Evolutionary conservation across 352 stramenopile genomes (phyloP), one percentile per base, ranked within the genome.

Genomic region (Globisporangium apiculatum): DNA sequence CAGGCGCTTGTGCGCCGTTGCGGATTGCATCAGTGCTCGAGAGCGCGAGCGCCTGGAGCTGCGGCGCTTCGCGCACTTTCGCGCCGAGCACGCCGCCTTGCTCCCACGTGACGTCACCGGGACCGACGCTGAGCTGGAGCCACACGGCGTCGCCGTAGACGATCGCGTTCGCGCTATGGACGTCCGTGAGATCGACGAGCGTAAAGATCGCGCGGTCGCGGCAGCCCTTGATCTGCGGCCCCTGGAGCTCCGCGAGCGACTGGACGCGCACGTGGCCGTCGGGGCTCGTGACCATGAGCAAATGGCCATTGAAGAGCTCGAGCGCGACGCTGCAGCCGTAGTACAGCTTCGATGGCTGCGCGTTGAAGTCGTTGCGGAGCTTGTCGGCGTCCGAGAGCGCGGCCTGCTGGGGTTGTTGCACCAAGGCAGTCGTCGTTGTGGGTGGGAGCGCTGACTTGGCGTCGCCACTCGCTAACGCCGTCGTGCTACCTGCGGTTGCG

Each of bases 71-170:
- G 8, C 82, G 74, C 7, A 92, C 82, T 61, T 92, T 83, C 6
- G 80, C 79, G 5, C 82, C 82, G 0, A 92, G 65, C 15, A 92
- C 79, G 7, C 82, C 80, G 3, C 82, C 82, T 49, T 85, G 74
- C 57, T 92, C 79, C 82, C 82, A 92, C 43, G 75, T 79, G 1
- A 65, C 69, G 49, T 92, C 83, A 5, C 79, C 83, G 0, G 73
- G 67, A 2, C 83, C 83, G 14, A 86, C 64, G 54, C 76, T 89
- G 11, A 92, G 61, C 55, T 92, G 79, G 42, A 92, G 61, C 76
- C 78, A 92, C 12, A 92, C 78, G 9, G 76, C 72, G 63, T 88
- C 79, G n/a, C 83, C 83, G 50, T 86, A 92, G 35, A 72, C 72
- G 53, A 92, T 83, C 18, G 79, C 71, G 45, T 75, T 81, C 11